phyloP scores from a whole-genome alignment of 2,329 filamentous ascomycete species.

The Bipolaris zeicola region DNA sequence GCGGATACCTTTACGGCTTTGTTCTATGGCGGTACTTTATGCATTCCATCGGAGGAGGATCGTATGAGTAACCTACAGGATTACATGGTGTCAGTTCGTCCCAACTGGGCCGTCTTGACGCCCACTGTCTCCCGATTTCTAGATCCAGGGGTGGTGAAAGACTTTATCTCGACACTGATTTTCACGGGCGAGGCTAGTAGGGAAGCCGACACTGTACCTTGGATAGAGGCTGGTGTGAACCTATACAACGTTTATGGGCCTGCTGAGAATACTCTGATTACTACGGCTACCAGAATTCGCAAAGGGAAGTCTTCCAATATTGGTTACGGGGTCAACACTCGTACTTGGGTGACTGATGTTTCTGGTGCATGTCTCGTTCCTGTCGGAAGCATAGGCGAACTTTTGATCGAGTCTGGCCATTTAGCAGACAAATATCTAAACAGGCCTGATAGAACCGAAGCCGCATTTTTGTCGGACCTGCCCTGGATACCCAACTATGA shows the following conservation, averaged over 20 bases:
- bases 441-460: not conserved
- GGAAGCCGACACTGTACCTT: not conserved
- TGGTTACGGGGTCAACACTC: not conserved
- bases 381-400: not conserved
- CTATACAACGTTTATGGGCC: not conserved
- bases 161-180: not conserved
- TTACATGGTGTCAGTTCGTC: not conserved
- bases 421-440: not conserved
- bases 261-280: not conserved
- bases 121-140: not conserved
- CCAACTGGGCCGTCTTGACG: not conserved
- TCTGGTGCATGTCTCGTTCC: not conserved
- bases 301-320: not conserved
- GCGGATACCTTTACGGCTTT: not conserved
- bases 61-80: not conserved
- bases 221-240: not conserved
- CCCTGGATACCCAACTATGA: not conserved
- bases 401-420: not conserved
- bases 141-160: not conserved
- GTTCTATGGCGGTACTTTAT: not conserved
- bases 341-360: not conserved
- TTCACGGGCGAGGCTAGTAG: not conserved
- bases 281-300: not conserved
- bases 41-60: not conserved
- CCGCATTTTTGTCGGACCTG: not conserved